Evolutionary conservation across 169 alveolate genomes (phyloP).

Genomic region (Plasmodium sp.): DNA sequence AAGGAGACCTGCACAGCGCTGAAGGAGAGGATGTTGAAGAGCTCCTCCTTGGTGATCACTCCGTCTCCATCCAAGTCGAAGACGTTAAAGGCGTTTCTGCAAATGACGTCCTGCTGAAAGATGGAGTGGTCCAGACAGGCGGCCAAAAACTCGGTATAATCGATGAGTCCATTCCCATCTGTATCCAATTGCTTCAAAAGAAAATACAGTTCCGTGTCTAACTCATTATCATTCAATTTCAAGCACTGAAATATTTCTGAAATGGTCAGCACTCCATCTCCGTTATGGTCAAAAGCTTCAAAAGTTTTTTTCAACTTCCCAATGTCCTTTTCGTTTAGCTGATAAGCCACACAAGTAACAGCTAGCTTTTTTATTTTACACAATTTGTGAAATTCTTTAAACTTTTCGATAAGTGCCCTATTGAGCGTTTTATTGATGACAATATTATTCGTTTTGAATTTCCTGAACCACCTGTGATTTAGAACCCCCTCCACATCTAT

Average conservation of each 20-base stretch:
- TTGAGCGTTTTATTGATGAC: conserved; percentile 69
- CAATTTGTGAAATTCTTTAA: conserved; percentile 90
- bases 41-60: conserved; percentile 88
- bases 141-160: conserved; percentile 95
- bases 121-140: conserved; percentile 93
- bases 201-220: conserved; percentile 82
- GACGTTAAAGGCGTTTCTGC: conserved; percentile 92
- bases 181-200: conserved; percentile 89
- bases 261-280: conserved; percentile 92
- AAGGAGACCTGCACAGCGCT: conserved; percentile 38
- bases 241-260: conserved; percentile 79
- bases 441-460: conserved; percentile 35
- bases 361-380: conserved; percentile 93
- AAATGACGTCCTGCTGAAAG: conserved; percentile 88
- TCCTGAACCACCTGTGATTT: conserved; percentile 93
- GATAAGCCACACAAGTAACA: conserved; percentile 95
- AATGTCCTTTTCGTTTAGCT: conserved; percentile 90
- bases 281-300: conserved; percentile 92
- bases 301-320: conserved; percentile 91
- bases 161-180: conserved; percentile 92
- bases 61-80: conserved; percentile 95
- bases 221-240: conserved; percentile 75
- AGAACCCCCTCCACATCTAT: conserved; percentile 93
- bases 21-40: conserved; percentile 66
- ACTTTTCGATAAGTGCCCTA: conserved; percentile 84